Evolutionary conservation across 768 basidiomycete species (phyloP), one percentile per base, ranked within the genome.

Genomic region (Daedalea quercina): DNA sequence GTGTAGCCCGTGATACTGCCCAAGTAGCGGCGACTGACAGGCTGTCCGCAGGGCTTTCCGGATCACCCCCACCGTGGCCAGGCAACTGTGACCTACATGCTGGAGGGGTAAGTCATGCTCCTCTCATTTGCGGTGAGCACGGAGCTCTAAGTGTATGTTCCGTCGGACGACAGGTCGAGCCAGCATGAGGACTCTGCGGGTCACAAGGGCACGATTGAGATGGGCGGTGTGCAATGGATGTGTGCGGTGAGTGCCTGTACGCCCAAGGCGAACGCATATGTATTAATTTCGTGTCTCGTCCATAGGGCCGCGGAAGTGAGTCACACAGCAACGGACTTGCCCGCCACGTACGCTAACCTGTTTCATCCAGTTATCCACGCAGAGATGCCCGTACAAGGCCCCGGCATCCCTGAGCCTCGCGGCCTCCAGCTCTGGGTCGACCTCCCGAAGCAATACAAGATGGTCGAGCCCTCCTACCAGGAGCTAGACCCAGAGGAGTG

Each of bases 151-250:
- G 6, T 15, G 17, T 15, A 15, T 40, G 15, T 15, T 40, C 37
- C 13, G 13, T 15, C 23, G 56, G 42, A 37, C 41, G 9, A 6
- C 45, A 82, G 85, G 6, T 73, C 81, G 23, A 87, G 85, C 60
- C 74, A 78, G 50, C 95, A 98, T 60, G 95, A 98, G 69, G 95
- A 97, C 65, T 94, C 90, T 22, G 84, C 82, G 1, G 94, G 90
- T 1, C 88, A 94, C 67, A 80, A 82, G 54, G 90, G 89, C 35
- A 80, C 76, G 17, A 87, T 90, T 49, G 68, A 79, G 37, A 64
- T 84, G 9, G 94, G 94, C 3, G 95, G 93, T 46, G 85, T 96
- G 1, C 94, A 97, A 63, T 96, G 94, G 91, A 95, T 95, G 94
- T 84, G 79, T 66, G 87, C 87, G 13, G 87, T 85, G 52, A 70